Evolutionary conservation across 441 rosid species (phyloP).

Genomic region (Populus hybrid): DNA sequence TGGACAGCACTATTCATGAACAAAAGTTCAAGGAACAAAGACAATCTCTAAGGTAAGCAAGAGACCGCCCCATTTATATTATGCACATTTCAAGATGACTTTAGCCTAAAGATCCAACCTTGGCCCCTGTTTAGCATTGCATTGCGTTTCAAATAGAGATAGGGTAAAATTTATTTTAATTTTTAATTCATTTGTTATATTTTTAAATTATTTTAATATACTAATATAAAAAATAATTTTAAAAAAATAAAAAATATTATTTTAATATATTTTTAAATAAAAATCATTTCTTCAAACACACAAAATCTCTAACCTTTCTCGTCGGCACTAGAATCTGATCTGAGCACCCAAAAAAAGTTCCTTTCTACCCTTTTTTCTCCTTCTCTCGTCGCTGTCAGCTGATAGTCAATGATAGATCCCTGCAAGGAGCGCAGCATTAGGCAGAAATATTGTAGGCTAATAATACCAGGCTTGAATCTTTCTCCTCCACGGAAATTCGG

Average conservation of each 20-base stretch:
- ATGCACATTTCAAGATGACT: slow-evolving; percentile 29
- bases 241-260: too few species aligned
- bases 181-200: too few species aligned
- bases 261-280: too few species aligned
- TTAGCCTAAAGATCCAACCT: slow-evolving; percentile 11
- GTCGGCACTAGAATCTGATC: background rate
- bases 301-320: background rate
- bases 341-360: background rate
- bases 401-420: background rate
- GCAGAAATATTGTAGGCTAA: background rate
- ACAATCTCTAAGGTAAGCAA: background rate
- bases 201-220: too few species aligned
- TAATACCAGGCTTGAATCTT: background rate
- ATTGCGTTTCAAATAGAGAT: too few species aligned
- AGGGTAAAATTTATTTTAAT: too few species aligned
- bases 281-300: too few species aligned
- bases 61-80: background rate
- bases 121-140: too few species aligned
- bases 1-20: background rate
- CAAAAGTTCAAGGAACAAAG: background rate
- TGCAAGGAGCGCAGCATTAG: background rate
- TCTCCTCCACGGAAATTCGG: background rate
- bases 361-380: background rate
- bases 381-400: background rate
- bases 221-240: too few species aligned